These are phyloP conservation scores for Heterobasidion irregulare DNA, from an alignment of 1,284 basidiomycete genomes.

Conservation along the genomic window DNA sequence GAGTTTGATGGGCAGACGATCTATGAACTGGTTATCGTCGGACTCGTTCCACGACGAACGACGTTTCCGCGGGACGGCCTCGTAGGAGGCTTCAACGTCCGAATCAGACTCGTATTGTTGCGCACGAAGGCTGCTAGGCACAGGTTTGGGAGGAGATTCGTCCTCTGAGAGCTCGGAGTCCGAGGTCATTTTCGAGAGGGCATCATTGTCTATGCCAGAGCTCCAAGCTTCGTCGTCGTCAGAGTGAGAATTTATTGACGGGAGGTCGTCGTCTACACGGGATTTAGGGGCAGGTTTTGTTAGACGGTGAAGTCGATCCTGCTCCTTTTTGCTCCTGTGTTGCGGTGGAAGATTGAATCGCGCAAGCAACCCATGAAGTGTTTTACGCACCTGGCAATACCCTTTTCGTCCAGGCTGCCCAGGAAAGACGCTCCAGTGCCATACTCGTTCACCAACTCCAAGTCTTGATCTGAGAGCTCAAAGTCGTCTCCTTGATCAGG, in stretches of 20 bases:
- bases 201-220: constrained; percentile 29
- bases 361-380: not conserved
- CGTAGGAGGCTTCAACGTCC: constrained; percentile 68
- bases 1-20: constrained; percentile 81
- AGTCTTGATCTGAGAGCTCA: constrained; percentile 54
- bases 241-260: constrained; percentile 54
- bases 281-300: constrained; percentile 47
- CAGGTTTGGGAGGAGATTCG: constrained; percentile 6
- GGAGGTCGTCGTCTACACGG: constrained; percentile 45
- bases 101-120: constrained; percentile 30
- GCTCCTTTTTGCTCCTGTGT: constrained; percentile 73
- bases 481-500: constrained; percentile 37
- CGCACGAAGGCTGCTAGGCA: not conserved
- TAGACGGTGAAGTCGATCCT: constrained; percentile 50
- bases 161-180: constrained; percentile 16
- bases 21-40: constrained; percentile 42
- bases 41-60: constrained; percentile 34
- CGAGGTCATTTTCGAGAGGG: constrained; percentile 19
- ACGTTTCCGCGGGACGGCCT: constrained; percentile 47
- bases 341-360: not conserved
- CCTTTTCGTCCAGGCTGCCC: constrained; percentile 53
- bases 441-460: constrained; percentile 51
- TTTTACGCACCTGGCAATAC: constrained; percentile 55
- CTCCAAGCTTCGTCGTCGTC: constrained; percentile 52
- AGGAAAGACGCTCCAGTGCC: constrained; percentile 53